phyloP scores from a whole-genome alignment of 2,329 filamentous ascomycete genomes.

The Lomentospora prolificans region DNA sequence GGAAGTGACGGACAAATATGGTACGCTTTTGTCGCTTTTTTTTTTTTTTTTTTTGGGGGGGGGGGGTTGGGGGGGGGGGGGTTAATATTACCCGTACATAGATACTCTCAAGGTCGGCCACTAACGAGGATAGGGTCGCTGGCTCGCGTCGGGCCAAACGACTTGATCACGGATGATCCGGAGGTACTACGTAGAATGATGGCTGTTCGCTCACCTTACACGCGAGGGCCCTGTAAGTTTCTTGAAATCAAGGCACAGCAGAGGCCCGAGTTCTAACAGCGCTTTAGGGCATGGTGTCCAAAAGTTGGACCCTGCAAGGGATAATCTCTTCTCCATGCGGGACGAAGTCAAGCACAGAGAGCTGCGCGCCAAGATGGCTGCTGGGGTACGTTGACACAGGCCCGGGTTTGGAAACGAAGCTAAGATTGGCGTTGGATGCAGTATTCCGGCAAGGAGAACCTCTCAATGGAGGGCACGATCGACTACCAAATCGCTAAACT shows the following conservation, averaged over 20 bases:
- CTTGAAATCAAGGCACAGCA: slow-evolving; percentile 17
- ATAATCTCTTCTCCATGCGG: slow-evolving; percentile 41
- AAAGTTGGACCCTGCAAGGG: slow-evolving; percentile 39
- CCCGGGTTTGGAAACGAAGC: no score
- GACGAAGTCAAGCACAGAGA: slow-evolving; percentile 33
- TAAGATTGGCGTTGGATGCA: not conserved
- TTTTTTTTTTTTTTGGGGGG: no score
- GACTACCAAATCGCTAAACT: slow-evolving; percentile 35
- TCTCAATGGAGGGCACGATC: slow-evolving; percentile 36
- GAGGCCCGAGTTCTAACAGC: slow-evolving; percentile 19
- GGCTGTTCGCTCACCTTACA: slow-evolving; percentile 25
- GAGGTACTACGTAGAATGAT: slow-evolving; percentile 27
- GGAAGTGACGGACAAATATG: slow-evolving; percentile 18
- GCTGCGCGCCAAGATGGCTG: slow-evolving; percentile 37
- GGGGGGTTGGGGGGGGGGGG: no score
- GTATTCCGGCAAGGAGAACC: slow-evolving; percentile 33
- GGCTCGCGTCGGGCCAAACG: slow-evolving; percentile 32
- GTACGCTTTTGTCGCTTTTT: slow-evolving; percentile 12
- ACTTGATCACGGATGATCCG: slow-evolving; percentile 29
- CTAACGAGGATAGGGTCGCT: slow-evolving; percentile 19
- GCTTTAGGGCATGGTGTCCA: slow-evolving; percentile 33
- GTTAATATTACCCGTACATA: no score
- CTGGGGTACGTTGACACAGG: slow-evolving; percentile 31
- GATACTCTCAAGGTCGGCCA: not conserved
- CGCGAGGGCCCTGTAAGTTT: slow-evolving; percentile 18